Percentiles rank a stretch among this genome's conserved stretches.
phyloP scores from a whole-genome alignment of 2,329 filamentous ascomycete species.

The Lachnellula hyalina region DNA sequence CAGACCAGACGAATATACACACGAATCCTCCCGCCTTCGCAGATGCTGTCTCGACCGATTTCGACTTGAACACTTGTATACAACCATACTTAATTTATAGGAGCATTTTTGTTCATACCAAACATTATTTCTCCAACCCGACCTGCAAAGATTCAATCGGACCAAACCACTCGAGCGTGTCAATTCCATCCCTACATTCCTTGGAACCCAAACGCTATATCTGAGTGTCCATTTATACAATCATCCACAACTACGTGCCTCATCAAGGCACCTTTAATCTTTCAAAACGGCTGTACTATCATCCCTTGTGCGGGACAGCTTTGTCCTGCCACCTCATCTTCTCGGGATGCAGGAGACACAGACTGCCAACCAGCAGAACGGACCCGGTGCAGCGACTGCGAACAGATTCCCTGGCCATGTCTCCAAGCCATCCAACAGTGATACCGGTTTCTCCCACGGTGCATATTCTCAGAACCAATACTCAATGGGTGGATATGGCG shows the following conservation, averaged over 20 bases:
- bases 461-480: slow-evolving; percentile 80
- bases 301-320: slow-evolving; percentile 72
- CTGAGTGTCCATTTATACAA: slow-evolving; percentile 12
- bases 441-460: slow-evolving; percentile 88
- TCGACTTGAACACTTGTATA: slow-evolving; percentile 18
- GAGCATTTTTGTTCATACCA: slow-evolving; percentile 20
- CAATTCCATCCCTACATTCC: background rate
- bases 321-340: slow-evolving; percentile 77
- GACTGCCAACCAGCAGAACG: slow-evolving; percentile 53
- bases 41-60: slow-evolving; percentile 12
- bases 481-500: slow-evolving; percentile 70
- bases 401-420: slow-evolving; percentile 64
- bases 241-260: slow-evolving; percentile 32
- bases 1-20: slow-evolving; percentile 5
- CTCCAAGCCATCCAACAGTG: slow-evolving; percentile 76
- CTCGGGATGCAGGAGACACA: slow-evolving; percentile 90
- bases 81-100: slow-evolving; percentile 19
- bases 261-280: slow-evolving; percentile 42
- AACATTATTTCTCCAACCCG: slow-evolving; percentile 10
- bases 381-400: slow-evolving; percentile 47
- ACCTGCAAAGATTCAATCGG: background rate
- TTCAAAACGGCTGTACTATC: slow-evolving; percentile 81
- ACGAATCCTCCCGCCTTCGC: slow-evolving; percentile 2
- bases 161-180: background rate
- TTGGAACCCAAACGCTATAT: slow-evolving; percentile 8